These are phyloP conservation scores for Balakata baccata DNA, from an alignment of 345 rosid genomes.

Conservation along the genomic window DNA sequence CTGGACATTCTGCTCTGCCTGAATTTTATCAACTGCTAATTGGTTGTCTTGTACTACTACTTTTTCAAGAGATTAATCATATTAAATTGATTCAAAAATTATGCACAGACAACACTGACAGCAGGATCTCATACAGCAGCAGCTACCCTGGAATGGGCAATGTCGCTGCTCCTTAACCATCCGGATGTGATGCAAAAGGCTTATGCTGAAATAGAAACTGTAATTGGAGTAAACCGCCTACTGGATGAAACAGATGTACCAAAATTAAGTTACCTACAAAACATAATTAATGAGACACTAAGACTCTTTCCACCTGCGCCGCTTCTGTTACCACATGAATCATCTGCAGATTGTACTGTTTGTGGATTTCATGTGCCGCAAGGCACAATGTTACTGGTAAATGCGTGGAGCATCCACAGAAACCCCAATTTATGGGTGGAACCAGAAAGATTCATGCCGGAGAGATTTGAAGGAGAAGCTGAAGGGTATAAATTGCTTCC, in stretches of 20 bases:
- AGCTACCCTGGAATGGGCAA: conserved; percentile 8
- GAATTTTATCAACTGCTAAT: conserved; percentile 25
- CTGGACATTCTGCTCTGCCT: conserved; percentile 27
- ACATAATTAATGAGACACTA: not conserved
- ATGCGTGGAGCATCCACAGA: conserved; percentile 8
- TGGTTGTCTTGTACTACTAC: not conserved
- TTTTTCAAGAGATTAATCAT: not conserved
- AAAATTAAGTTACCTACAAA: not conserved
- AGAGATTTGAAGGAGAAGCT: not conserved
- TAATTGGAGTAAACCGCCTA: not conserved
- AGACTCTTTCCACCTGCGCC: not conserved
- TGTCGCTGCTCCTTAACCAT: conserved; percentile 8
- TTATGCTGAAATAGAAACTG: not conserved
- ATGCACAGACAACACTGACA: not conserved
- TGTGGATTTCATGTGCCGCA: not conserved
- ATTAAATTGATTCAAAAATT: not conserved
- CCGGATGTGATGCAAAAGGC: not conserved
- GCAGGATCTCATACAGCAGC: conserved; percentile 12
- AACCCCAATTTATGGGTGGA: conserved; percentile 6
- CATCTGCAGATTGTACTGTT: not conserved
- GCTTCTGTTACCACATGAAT: not conserved
- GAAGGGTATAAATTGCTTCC: conserved; percentile 8
- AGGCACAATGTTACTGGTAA: not conserved
- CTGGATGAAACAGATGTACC: not conserved
- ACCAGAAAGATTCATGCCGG: not conserved